Evolutionary conservation across 2,329 filamentous ascomycete species (phyloP).

Genomic region (Cyphellophora attinorum): DNA sequence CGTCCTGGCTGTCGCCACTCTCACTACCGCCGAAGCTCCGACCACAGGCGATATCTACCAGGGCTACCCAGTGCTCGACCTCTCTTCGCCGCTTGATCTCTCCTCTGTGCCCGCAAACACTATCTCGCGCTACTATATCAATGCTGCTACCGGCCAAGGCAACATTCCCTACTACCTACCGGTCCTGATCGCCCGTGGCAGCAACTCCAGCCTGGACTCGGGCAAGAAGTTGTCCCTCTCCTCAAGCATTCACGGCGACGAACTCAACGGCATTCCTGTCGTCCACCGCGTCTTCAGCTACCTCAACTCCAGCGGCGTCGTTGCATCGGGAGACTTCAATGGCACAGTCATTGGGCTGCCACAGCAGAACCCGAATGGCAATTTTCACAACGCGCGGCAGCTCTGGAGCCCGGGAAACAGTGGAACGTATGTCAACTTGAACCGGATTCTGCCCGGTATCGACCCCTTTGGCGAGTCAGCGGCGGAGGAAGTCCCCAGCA

Average conservation of each 20-base stretch:
- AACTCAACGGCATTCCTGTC: constrained; percentile 7
- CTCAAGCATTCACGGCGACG: constrained; percentile 6
- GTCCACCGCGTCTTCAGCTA: constrained; percentile 5
- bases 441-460: constrained; percentile 5
- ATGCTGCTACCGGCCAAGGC: constrained; percentile 3
- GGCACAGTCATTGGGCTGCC: constrained; percentile 3
- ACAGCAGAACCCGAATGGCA: constrained; percentile 3
- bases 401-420: constrained; percentile 4
- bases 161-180: constrained; percentile 7
- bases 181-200: constrained; percentile 5
- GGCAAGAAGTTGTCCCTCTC: constrained; percentile 5
- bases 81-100: constrained; percentile 3
- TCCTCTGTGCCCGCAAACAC: constrained; percentile 5
- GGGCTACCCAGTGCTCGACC: constrained; percentile 6
- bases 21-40: neutral
- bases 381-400: constrained; percentile 4
- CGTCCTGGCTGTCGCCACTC: too few relatives aligned
- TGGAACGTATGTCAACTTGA: constrained; percentile 5
- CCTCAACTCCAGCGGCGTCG: constrained; percentile 2
- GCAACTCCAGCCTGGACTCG: constrained; percentile 2
- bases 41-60: constrained; percentile 4
- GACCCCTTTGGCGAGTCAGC: too few relatives aligned
- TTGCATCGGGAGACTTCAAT: constrained; percentile 3
- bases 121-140: constrained; percentile 5
- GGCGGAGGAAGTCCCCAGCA: constrained; percentile 1